phyloP scores from a whole-genome alignment of 352 stramenopile genomes.

The Pythium volutum region DNA sequence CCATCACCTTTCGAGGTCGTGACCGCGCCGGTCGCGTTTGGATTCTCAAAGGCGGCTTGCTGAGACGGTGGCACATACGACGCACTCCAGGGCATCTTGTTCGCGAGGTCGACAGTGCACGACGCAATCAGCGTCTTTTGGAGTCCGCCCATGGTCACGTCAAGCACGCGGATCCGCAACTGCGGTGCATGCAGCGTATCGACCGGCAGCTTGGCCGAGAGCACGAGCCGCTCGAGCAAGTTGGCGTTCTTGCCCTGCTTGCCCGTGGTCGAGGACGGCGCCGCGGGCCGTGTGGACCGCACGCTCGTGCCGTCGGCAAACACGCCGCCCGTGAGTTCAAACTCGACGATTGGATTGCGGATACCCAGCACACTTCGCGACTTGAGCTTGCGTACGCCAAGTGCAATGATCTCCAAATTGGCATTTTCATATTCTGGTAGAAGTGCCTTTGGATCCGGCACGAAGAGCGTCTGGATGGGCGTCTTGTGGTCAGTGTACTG shows the following conservation, averaged over 20 bases:
- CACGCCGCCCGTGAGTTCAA: conserved; percentile 54
- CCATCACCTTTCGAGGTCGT: conserved; percentile 1
- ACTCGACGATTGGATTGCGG: conserved; percentile 60
- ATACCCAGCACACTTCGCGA: conserved; percentile 48
- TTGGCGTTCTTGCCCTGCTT: conserved; percentile 67
- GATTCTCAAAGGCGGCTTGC: conserved; percentile 46
- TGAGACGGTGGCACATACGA: conserved; percentile 35
- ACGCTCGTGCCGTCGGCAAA: conserved; percentile 49
- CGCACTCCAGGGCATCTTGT: conserved; percentile 67
- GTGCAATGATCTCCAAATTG: conserved; percentile 58
- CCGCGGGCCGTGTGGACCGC: conserved; percentile 34
- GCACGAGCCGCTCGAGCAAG: conserved; percentile 56
- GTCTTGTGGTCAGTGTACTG: conserved; percentile 58
- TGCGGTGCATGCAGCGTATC: conserved; percentile 63
- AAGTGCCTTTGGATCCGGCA: conserved; percentile 29
- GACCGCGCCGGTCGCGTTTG: conserved; percentile 4
- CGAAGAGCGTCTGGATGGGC: conserved; percentile 26
- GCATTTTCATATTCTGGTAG: conserved; percentile 50
- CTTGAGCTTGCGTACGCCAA: conserved; percentile 70
- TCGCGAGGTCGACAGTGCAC: conserved; percentile 50
- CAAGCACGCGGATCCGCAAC: conserved; percentile 58
- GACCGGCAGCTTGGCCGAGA: conserved; percentile 47
- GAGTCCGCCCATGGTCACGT: conserved; percentile 50
- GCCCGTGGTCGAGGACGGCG: background rate
- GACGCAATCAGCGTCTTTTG: conserved; percentile 52